These are phyloP conservation scores for Zygosaccharomyces rouxii DNA, from an alignment of 805 yeast genomes.

Conservation along the genomic window DNA sequence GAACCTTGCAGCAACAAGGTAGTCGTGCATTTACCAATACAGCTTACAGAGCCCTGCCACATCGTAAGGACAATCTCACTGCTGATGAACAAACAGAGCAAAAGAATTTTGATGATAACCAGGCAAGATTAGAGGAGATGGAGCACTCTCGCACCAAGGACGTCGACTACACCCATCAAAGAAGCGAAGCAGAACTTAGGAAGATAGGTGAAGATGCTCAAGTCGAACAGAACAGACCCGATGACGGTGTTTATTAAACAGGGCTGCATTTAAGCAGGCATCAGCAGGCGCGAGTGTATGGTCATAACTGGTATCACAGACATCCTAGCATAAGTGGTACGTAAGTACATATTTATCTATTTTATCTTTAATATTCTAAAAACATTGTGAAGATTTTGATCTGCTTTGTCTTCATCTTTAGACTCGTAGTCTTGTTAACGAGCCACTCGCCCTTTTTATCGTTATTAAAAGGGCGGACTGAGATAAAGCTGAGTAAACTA, in stretches of 20 bases:
- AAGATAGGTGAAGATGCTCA: conserved; percentile 33
- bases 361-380: background rate
- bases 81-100: conserved; percentile 25
- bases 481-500: background rate
- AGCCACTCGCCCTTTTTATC: background rate
- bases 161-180: conserved; percentile 15
- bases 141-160: conserved; percentile 21
- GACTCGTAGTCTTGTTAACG: background rate
- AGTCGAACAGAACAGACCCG: conserved; percentile 35
- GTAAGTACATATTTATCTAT: background rate
- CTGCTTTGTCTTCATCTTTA: background rate
- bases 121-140: conserved; percentile 26
- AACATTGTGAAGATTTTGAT: background rate
- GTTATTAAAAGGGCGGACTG: background rate
- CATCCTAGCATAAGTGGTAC: conserved; percentile 1
- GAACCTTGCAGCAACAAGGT: background rate
- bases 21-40: conserved; percentile 8
- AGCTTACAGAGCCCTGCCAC: conserved; percentile 11
- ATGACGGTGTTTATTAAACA: conserved; percentile 33
- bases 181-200: conserved; percentile 24
- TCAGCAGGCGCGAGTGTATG: background rate
- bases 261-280: background rate
- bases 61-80: conserved; percentile 19
- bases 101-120: conserved; percentile 26
- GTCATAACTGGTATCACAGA: conserved; percentile 1